Evolutionary conservation across 2,329 filamentous ascomycete genomes (phyloP).

Genomic region (Coleophoma eucalyptorum): DNA sequence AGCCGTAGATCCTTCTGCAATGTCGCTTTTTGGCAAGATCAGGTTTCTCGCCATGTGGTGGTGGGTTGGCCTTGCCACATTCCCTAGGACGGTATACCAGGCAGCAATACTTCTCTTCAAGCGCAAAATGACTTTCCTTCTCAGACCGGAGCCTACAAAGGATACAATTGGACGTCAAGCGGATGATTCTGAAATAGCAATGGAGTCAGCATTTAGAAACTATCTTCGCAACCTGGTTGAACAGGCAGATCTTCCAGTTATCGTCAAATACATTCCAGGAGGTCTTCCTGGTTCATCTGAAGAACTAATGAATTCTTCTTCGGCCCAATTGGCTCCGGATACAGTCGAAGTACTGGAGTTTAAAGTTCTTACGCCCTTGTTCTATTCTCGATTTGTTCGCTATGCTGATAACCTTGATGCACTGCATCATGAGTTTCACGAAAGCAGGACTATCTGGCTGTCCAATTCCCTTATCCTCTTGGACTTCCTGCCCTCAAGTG

Average conservation of each 20-base stretch:
- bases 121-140: slow-evolving; percentile 59
- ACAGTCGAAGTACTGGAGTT: slow-evolving; percentile 42
- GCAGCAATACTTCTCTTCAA: slow-evolving; percentile 53
- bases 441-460: slow-evolving; percentile 55
- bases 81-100: slow-evolving; percentile 61
- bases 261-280: slow-evolving; percentile 49
- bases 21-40: slow-evolving; percentile 38
- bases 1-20: slow-evolving; percentile 43
- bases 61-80: slow-evolving; percentile 64
- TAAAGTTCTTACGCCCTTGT: slow-evolving; percentile 57
- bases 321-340: slow-evolving; percentile 13
- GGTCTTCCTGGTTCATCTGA: slow-evolving; percentile 36
- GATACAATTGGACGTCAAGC: slow-evolving; percentile 52
- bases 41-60: slow-evolving; percentile 54
- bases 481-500: neutral
- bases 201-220: slow-evolving; percentile 43
- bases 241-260: slow-evolving; percentile 37
- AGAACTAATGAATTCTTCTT: slow-evolving; percentile 34
- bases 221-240: slow-evolving; percentile 48
- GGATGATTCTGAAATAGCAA: slow-evolving; percentile 40
- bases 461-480: slow-evolving; percentile 36
- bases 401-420: slow-evolving; percentile 61
- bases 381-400: slow-evolving; percentile 63
- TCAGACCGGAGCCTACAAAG: slow-evolving; percentile 56
- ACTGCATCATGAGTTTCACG: slow-evolving; percentile 55